Percentiles rank a stretch among this genome's conserved stretches.
These are phyloP conservation scores for Fusarium verticillioides DNA, from an alignment of 2,329 filamentous ascomycete species.

Conservation along the genomic window DNA sequence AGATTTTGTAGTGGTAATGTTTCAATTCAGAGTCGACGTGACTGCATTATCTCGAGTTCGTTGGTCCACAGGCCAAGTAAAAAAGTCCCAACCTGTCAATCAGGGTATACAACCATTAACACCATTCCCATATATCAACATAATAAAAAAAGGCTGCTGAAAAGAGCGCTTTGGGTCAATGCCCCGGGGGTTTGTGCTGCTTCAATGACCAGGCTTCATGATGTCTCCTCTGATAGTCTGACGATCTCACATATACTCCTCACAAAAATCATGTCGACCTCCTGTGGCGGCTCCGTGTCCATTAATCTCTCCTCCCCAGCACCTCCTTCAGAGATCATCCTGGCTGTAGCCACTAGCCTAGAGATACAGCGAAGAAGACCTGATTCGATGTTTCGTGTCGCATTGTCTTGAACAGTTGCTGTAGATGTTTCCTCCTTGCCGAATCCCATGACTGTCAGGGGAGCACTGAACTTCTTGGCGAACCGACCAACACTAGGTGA, in stretches of 20 bases:
- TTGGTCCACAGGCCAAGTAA: slow-evolving; percentile 4
- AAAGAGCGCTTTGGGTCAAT: background rate
- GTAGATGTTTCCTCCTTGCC: slow-evolving; percentile 43
- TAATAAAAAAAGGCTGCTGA: background rate
- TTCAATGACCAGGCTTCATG: background rate
- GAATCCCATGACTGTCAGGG: slow-evolving; percentile 42
- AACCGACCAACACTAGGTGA: slow-evolving; percentile 38
- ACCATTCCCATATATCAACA: slow-evolving; percentile 9
- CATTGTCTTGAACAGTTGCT: slow-evolving; percentile 46
- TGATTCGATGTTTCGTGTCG: slow-evolving; percentile 58
- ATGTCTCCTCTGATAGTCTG: slow-evolving; percentile 50
- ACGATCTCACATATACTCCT: slow-evolving; percentile 58
- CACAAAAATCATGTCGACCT: slow-evolving; percentile 53
- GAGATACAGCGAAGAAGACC: slow-evolving; percentile 64
- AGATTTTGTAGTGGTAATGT: background rate
- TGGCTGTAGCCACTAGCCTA: slow-evolving; percentile 61
- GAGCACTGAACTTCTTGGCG: slow-evolving; percentile 42
- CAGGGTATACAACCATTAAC: slow-evolving; percentile 42
- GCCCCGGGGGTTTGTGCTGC: background rate
- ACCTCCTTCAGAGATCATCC: slow-evolving; percentile 49
- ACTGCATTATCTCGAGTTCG: slow-evolving; percentile 28
- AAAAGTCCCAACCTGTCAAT: slow-evolving; percentile 23
- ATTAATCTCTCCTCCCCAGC: slow-evolving; percentile 45
- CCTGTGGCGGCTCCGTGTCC: slow-evolving; percentile 45
- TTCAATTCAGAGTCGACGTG: slow-evolving; percentile 28